Conservation (phyloP, 306 rosid genomes). For the Crotalaria pallida region DNA sequence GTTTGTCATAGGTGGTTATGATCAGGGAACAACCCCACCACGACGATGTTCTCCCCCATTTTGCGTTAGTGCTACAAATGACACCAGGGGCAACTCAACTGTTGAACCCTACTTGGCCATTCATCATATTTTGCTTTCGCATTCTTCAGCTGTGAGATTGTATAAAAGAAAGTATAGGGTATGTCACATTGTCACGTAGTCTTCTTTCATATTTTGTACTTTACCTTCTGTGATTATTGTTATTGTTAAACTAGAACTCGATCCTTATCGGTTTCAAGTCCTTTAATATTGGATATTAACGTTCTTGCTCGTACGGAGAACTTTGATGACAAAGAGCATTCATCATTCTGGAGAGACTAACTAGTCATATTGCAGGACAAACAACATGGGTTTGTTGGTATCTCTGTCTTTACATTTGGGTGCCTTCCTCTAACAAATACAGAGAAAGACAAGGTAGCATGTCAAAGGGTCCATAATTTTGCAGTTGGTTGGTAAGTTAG, state of each 20-base stretch:
- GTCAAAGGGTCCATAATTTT: constrained; percentile 37
- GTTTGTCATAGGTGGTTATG: constrained; percentile 28
- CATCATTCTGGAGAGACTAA: background rate
- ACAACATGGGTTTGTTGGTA: constrained; percentile 51
- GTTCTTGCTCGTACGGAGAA: background rate
- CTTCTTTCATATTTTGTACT: background rate
- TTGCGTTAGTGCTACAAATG: background rate
- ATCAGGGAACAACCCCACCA: constrained; percentile 33
- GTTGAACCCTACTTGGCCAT: constrained; percentile 44
- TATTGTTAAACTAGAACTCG: background rate
- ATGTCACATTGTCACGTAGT: background rate
- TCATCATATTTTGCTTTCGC: constrained; percentile 50
- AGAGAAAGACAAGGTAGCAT: constrained; percentile 37
- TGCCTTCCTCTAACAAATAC: constrained; percentile 39
- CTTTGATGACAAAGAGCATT: background rate
- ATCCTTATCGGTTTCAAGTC: background rate
- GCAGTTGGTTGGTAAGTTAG: constrained; percentile 45
- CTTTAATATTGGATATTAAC: background rate
- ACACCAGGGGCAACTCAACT: constrained; percentile 45
- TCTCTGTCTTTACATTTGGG: constrained; percentile 29
- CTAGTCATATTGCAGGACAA: constrained; percentile 29
- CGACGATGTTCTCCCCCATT: constrained; percentile 40
- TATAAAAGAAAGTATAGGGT: constrained; percentile 41
- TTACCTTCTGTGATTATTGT: background rate
- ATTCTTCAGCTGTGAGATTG: constrained; percentile 48